Base-by-base conservation (phyloP, 768 basidiomycete genomes). In the Tremella yokohamensis region DNA sequence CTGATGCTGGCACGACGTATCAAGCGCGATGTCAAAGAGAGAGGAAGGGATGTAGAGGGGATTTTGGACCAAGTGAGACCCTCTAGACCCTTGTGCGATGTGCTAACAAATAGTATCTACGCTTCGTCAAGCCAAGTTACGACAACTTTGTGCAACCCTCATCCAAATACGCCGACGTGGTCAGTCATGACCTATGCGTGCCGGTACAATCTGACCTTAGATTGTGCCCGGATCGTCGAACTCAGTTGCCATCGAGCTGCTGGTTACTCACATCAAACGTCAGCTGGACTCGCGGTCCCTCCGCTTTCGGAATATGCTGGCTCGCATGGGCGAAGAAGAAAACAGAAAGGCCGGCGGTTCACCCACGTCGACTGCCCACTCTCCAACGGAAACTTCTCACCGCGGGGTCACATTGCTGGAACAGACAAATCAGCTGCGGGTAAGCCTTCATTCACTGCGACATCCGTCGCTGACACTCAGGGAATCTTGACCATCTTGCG, bases 181-280 rank as follows among this genome's bases (percentile, higher is more conserved):
- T 92, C 37, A 57, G 77, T 65, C 16, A 20, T 1, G 42, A 39
- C 39, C 13, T 13, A 53, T 18, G 29, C 15, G 18, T 45, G 11
- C 24, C 25, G 9, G 7, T 8, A 26, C 9, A 24, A 15, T n/a
- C 3, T 51, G 40, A 26, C 15, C 40, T 7, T 51, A 94, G 92
- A 93, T 97, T 63, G 93, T 99, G n/a, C 93, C 93, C 1, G 94
- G 94, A 2, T 84, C 84, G 2, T 85, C 90, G 63, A 98, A 98
- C 69, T 75, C 83, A 19, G 87, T 94, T 9, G 92, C 94, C 2
- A 91, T 96, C 54, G 93, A 96, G 60, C 81, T 99, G 39, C 90
- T 99, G 53, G 85, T 87, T 15, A 90, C 89, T 1, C 96, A 98
- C 71, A 84, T 98, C 57, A 83, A 85, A 24, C 83, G 86, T 39